These are phyloP conservation scores for Myxozyma geophila DNA, from an alignment of 805 yeast species.

Conservation along the genomic window DNA sequence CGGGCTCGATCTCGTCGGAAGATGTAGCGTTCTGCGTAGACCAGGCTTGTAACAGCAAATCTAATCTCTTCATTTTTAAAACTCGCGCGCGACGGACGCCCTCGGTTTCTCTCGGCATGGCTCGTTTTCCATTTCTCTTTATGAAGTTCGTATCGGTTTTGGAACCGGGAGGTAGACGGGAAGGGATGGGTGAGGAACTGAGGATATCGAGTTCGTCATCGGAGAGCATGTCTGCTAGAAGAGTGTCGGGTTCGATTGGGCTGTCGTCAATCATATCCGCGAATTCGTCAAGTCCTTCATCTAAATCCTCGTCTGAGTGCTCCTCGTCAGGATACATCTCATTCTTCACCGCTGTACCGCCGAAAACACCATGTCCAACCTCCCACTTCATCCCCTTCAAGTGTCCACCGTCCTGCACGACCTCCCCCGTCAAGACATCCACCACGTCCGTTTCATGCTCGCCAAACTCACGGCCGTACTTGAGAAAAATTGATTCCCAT, in stretches of 20 bases:
- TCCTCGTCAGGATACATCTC: neutral
- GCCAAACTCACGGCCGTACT: constrained; percentile 42
- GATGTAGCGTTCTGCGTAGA: neutral
- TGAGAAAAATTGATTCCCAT: constrained; percentile 46
- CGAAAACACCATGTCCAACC: constrained; percentile 4
- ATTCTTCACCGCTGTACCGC: neutral
- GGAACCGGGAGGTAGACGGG: neutral
- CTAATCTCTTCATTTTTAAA: constrained; percentile 13
- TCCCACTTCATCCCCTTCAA: constrained; percentile 39
- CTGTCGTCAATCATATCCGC: constrained; percentile 10
- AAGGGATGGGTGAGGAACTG: constrained; percentile 3
- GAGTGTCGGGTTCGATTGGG: neutral
- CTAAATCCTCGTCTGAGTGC: neutral
- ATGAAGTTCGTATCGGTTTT: neutral
- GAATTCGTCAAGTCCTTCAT: constrained; percentile 5
- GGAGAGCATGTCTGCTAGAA: neutral
- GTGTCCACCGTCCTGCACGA: constrained; percentile 73
- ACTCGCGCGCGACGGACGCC: neutral
- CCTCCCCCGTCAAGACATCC: constrained; percentile 66
- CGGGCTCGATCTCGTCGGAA: too few species aligned
- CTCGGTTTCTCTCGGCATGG: neutral
- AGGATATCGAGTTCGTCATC: constrained; percentile 9
- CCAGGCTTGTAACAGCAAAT: constrained; percentile 9
- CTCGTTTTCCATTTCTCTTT: neutral
- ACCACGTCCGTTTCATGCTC: constrained; percentile 48